These are phyloP conservation scores for Penicillium sp. DNA, from an alignment of 2,329 filamentous ascomycete species.

Conservation along the genomic window DNA sequence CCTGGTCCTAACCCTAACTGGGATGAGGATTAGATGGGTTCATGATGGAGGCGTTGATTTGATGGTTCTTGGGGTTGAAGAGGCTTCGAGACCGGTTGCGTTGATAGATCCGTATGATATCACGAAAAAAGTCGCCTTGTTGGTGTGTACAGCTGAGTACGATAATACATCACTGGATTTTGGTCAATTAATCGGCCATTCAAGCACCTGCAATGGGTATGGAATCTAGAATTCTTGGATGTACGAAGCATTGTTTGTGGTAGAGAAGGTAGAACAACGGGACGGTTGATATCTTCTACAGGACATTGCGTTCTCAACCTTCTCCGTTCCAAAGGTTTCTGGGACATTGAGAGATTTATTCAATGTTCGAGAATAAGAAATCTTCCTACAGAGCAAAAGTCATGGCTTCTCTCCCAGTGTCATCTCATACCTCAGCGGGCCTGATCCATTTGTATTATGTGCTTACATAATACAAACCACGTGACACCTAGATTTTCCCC, in stretches of 20 bases:
- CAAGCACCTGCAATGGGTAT: neutral
- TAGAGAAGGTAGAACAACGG: neutral
- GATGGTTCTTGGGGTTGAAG: neutral
- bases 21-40: conserved; percentile 61
- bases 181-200: conserved; percentile 10
- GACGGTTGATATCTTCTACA: neutral
- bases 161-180: conserved; percentile 24
- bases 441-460: neutral
- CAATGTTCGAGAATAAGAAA: too few relatives aligned
- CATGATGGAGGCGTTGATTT: neutral
- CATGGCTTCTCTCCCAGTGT: neutral
- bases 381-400: neutral
- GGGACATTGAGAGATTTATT: neutral
- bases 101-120: conserved; percentile 36
- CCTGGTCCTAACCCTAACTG: conserved; percentile 86
- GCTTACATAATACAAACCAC: conserved; percentile 22
- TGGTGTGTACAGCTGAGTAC: conserved; percentile 25
- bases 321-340: neutral
- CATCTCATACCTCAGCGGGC: neutral
- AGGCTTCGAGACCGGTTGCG: conserved; percentile 22
- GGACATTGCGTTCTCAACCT: too few relatives aligned
- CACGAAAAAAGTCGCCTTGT: conserved; percentile 30
- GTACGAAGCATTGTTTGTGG: neutral
- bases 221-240: neutral
- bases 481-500: conserved; percentile 40